phyloP scores from a whole-genome alignment of 495 filamentous ascomycete genomes.

The Trichocladium antarcticum region DNA sequence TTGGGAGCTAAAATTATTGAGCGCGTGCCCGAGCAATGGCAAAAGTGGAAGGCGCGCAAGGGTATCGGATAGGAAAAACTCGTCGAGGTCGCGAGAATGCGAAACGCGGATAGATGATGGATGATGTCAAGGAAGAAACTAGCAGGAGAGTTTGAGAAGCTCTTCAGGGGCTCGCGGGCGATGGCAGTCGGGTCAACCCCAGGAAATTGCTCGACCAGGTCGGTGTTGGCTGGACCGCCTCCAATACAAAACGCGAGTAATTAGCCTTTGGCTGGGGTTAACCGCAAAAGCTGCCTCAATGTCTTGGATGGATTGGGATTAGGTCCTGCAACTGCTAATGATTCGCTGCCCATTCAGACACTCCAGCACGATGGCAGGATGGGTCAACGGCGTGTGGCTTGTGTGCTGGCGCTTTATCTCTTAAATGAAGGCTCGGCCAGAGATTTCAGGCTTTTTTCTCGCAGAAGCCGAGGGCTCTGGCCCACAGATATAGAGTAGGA shows the following conservation, averaged over 20 bases:
- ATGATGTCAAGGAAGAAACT: neutral
- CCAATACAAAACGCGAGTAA: constrained; percentile 13
- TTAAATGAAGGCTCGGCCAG: neutral
- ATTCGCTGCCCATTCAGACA: constrained; percentile 19
- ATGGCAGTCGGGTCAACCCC: constrained; percentile 12
- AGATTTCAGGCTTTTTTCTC: neutral
- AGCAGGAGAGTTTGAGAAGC: constrained; percentile 10
- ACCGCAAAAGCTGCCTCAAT: constrained; percentile 14
- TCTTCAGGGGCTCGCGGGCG: constrained; percentile 19
- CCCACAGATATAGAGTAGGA: too few species aligned
- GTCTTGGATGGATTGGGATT: constrained; percentile 17
- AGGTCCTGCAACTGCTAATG: constrained; percentile 15
- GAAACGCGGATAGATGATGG: constrained; percentile 2
- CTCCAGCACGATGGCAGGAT: constrained; percentile 5
- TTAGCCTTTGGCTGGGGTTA: constrained; percentile 12
- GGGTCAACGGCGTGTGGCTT: too few species aligned
- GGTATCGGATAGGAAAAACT: constrained; percentile 12
- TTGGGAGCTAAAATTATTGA: constrained; percentile 3
- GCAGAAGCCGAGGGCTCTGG: too few species aligned
- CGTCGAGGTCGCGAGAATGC: neutral
- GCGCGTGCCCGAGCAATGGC: neutral
- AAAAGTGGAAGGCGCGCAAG: neutral
- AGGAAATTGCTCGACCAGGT: constrained; percentile 23
- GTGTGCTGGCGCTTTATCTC: neutral
- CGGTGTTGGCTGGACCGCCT: constrained; percentile 15